phyloP scores from a whole-genome alignment of 495 filamentous ascomycete genomes.

The Trichocladium uniseriatum region DNA sequence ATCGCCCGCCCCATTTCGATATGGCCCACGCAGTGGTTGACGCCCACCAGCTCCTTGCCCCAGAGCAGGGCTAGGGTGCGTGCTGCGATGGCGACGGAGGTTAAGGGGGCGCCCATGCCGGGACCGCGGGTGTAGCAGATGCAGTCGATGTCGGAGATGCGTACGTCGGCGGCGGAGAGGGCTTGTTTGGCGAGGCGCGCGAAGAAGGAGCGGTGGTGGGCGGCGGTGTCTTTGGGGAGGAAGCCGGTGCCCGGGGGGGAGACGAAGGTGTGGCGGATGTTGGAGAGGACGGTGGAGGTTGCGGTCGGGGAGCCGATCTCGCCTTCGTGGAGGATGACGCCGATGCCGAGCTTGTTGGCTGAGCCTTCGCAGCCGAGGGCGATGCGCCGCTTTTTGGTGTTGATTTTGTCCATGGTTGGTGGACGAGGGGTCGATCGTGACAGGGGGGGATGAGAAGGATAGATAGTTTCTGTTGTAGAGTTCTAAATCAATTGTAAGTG shows the following conservation, averaged over 20 bases:
- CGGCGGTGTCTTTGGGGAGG: constrained; percentile 89
- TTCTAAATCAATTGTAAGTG: no score
- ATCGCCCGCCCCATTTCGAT: constrained; percentile 97
- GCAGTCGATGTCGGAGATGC: constrained; percentile 63
- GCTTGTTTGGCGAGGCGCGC: constrained; percentile 69
- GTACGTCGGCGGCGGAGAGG: constrained; percentile 55
- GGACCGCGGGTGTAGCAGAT: constrained; percentile 95
- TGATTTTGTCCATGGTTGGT: constrained; percentile 8
- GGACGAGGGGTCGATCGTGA: not conserved
- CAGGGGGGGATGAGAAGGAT: no score
- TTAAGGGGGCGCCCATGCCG: constrained; percentile 94
- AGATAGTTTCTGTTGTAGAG: no score
- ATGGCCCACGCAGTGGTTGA: constrained; percentile 97
- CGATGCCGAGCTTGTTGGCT: constrained; percentile 94
- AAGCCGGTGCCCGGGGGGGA: constrained; percentile 91
- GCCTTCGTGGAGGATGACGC: constrained; percentile 72
- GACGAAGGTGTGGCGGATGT: constrained; percentile 87
- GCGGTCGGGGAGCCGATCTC: constrained; percentile 30
- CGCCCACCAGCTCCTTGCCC: constrained; percentile 77
- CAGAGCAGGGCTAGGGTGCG: constrained; percentile 76
- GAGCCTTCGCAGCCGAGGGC: constrained; percentile 92
- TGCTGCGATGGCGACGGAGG: constrained; percentile 76
- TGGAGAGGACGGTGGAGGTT: constrained; percentile 71
- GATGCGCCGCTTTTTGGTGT: constrained; percentile 40
- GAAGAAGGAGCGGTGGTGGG: constrained; percentile 81